Conservation (phyloP, 768 basidiomycete genomes). For the Collybiopsis luxurians region DNA sequence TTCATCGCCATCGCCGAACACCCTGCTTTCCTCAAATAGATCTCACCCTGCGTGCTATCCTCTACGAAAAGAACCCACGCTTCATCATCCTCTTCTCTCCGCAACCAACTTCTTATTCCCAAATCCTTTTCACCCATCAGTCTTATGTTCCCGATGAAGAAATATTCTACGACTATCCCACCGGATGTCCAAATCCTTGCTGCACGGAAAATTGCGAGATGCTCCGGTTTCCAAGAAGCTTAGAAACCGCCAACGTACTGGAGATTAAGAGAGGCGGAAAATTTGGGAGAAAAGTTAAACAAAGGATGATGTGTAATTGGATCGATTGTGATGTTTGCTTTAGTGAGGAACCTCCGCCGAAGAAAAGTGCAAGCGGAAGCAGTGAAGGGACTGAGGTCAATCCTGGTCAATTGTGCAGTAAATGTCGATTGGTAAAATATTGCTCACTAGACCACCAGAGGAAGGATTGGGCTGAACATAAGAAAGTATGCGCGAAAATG, state of each 20-base stretch:
- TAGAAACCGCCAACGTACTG: conserved; percentile 59
- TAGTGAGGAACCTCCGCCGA: conserved; percentile 36
- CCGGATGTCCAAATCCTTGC: conserved; percentile 75
- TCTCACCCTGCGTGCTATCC: conserved; percentile 70
- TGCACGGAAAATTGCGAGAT: conserved; percentile 83
- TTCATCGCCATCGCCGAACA: conserved; percentile 66
- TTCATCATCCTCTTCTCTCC: conserved; percentile 79
- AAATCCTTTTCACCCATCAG: conserved; percentile 75
- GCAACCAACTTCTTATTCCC: conserved; percentile 77
- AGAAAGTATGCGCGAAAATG: conserved; percentile 50
- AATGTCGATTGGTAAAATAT: conserved; percentile 76
- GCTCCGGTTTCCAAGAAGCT: conserved; percentile 71
- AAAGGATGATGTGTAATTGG: conserved; percentile 79
- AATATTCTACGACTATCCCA: conserved; percentile 76
- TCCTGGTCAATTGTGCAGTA: conserved; percentile 65
- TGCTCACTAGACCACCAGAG: conserved; percentile 73
- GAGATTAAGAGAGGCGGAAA: conserved; percentile 57
- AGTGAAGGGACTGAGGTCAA: conserved; percentile 38
- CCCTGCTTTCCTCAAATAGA: conserved; percentile 85
- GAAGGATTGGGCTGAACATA: conserved; percentile 78
- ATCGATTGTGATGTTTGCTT: conserved; percentile 70
- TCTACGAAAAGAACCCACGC: conserved; percentile 73
- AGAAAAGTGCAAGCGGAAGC: conserved; percentile 26
- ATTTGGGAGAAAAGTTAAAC: conserved; percentile 45
- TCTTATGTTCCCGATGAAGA: conserved; percentile 70